phyloP scores from a whole-genome alignment of 2,329 filamentous ascomycete genomes.

The Arthrocladium fulminans region DNA sequence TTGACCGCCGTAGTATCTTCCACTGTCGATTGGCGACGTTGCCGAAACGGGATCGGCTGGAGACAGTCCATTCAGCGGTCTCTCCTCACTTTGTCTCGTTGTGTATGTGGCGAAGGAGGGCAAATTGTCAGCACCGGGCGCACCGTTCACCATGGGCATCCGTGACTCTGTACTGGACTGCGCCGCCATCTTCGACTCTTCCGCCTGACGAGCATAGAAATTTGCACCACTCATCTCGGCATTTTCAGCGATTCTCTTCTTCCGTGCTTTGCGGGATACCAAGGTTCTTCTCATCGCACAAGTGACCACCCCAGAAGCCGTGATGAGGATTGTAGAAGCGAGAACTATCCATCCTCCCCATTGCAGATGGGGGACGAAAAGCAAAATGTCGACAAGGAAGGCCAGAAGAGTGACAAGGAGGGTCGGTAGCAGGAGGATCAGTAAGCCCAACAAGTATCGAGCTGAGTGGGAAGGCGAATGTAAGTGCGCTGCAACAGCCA shows the following conservation, averaged over 20 bases:
- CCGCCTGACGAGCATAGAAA: conserved; percentile 61
- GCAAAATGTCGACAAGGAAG: conserved; percentile 84
- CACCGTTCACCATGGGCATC: conserved; percentile 48
- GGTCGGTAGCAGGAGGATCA: conserved; percentile 79
- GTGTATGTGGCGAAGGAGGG: conserved; percentile 41
- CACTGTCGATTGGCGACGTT: conserved; percentile 14
- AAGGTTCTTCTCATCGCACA: conserved; percentile 92
- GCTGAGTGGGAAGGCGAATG: conserved; percentile 83
- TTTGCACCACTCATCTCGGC: conserved; percentile 95
- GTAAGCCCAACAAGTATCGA: conserved; percentile 72
- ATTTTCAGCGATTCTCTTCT: conserved; percentile 84
- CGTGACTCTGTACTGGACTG: conserved; percentile 30
- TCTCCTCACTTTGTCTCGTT: conserved; percentile 15
- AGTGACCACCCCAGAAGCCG: conserved; percentile 71
- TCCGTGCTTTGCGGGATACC: conserved; percentile 84
- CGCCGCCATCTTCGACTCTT: conserved; percentile 23
- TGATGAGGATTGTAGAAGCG: conserved; percentile 76
- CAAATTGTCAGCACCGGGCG: conserved; percentile 42
- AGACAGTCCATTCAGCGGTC: not conserved
- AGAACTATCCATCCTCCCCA: conserved; percentile 95
- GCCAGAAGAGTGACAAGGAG: conserved; percentile 75
- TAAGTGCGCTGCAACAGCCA: conserved; percentile 74
- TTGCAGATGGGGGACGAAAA: conserved; percentile 87
- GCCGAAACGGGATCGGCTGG: not conserved
- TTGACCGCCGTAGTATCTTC: conserved; percentile 23